These are phyloP conservation scores for Colletotrichum phormii DNA, from an alignment of 2,329 filamentous ascomycete species.

Conservation along the genomic window DNA sequence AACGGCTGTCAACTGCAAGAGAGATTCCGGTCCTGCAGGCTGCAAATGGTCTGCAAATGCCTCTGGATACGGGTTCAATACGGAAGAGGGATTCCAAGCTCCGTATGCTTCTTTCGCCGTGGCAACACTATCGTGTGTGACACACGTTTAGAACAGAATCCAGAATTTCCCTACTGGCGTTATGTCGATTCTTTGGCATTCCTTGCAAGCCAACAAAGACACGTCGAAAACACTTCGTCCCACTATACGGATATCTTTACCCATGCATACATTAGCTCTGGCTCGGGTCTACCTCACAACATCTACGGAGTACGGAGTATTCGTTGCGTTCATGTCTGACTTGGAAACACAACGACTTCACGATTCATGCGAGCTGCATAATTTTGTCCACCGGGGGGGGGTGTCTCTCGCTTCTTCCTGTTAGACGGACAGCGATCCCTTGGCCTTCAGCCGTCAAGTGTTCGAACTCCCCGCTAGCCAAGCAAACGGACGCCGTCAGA, in stretches of 20 bases:
- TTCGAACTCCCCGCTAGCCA: slow-evolving; percentile 8
- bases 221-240: not conserved
- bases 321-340: not conserved
- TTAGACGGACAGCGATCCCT: not conserved
- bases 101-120: not conserved
- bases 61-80: not conserved
- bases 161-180: not conserved
- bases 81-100: not conserved
- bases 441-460: not conserved
- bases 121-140: not conserved
- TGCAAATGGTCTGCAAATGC: not conserved
- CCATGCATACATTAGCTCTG: not conserved
- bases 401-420: not conserved
- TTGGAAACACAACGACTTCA: not conserved
- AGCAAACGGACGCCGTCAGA: slow-evolving; percentile 24
- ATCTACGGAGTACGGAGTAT: not conserved
- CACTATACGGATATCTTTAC: too few species aligned
- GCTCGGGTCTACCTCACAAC: not conserved
- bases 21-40: not conserved
- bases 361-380: not conserved
- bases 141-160: not conserved
- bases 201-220: not conserved
- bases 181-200: not conserved
- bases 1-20: not conserved
- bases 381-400: not conserved